Base-by-base conservation (phyloP, 2,329 filamentous ascomycete species). In the Ambrosiella cleistominuta region DNA sequence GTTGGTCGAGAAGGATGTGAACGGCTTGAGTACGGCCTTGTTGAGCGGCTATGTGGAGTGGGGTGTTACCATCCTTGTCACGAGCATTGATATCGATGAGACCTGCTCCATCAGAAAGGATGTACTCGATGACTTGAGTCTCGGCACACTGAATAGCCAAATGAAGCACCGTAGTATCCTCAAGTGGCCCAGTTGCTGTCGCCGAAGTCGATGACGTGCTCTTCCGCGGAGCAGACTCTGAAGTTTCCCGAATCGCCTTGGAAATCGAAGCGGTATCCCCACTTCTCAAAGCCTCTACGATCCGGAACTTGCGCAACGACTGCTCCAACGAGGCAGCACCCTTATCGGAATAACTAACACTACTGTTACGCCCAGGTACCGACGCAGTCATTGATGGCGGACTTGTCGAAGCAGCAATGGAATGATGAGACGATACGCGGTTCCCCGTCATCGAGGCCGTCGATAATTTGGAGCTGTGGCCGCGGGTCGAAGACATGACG, bases 71-170 rank as follows among this genome's bases (percentile, higher is more conserved):
- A 65, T 97, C 91, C 64, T 86, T 85, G 70, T 98, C 93, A 12
- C 75, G 69, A 7, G 78, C 71, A 3, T 73, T 74, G 68, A 97
- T 74, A 66, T 97, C 89, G 57, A 94, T 74, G 56, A 74, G 73
- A 47, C 74, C 75, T 12, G 74, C 76, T 37, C 85, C 81, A 62
- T 88, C 79, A 1, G 88, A 90, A 49, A 98, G 72, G n/a, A 97
- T 85, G 66, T 91, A 96, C 68, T 98, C 90, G 57, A 98, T 86
- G 36, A 98, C 89, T 17, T 88, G 83, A 54, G 85, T 79, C 68
- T 97, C 93, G 54, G 93, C 91, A 70, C 91, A 97, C 70, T 98
- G 93, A 50, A 97, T 88, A 35, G 93, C 90, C 45, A 98, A 76
- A 69, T 98, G 91, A 42, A 98, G 76, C 47, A 97, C 85, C 1